phyloP scores from a whole-genome alignment of 352 stramenopile species.

The Phytophthora sojae region DNA sequence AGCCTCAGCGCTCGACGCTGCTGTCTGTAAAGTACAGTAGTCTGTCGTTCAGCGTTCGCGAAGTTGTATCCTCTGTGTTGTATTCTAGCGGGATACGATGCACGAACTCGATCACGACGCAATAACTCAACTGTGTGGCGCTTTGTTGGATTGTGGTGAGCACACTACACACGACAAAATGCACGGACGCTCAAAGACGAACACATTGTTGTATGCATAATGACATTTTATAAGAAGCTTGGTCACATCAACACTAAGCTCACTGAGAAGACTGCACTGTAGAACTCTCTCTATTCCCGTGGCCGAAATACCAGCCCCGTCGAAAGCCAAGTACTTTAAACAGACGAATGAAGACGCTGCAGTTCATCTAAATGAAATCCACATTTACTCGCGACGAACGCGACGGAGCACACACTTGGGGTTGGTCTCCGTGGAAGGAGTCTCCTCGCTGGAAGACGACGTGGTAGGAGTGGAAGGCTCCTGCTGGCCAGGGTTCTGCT shows the following conservation, averaged over 20 bases:
- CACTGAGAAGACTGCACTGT: not conserved
- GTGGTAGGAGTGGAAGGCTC: not conserved
- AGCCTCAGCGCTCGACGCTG: not conserved
- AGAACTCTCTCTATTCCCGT: not conserved
- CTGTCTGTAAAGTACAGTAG: not conserved
- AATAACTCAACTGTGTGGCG: too few relatives aligned
- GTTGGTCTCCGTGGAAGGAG: not conserved
- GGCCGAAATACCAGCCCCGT: not conserved
- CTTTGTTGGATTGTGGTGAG: too few relatives aligned
- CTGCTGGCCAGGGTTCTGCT: slow-evolving; percentile 3
- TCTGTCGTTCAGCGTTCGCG: not conserved
- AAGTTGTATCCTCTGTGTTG: too few relatives aligned
- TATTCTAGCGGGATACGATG: too few relatives aligned
- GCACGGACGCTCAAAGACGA: too few relatives aligned
- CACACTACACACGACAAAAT: too few relatives aligned
- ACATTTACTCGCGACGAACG: slow-evolving; percentile 28
- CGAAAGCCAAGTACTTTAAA: too few relatives aligned
- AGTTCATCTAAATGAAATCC: slow-evolving; percentile 5
- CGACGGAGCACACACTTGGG: slow-evolving; percentile 24
- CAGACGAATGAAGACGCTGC: slow-evolving; percentile 1
- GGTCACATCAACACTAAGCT: not conserved
- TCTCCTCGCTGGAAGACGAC: not conserved
- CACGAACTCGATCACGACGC: too few relatives aligned
- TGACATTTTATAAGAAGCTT: too few relatives aligned
- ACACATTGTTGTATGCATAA: too few relatives aligned